Conservation (phyloP, 177 flowering plant species). For the Vitis hybrid region DNA sequence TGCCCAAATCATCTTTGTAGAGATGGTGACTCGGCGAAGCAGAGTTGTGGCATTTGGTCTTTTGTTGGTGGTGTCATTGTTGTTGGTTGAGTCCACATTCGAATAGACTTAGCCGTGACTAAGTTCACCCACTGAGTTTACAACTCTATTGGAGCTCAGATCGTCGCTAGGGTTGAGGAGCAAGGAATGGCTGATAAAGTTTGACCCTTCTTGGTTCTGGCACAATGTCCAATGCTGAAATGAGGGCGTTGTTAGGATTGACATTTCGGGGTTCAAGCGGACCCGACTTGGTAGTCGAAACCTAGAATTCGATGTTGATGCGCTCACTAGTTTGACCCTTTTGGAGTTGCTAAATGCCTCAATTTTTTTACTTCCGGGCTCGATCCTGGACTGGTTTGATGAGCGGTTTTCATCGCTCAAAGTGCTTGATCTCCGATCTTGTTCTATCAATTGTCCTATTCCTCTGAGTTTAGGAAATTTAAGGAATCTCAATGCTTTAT, state of each 20-base stretch:
- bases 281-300: conserved; percentile 44
- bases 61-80: no score
- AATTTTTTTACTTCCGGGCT: conserved; percentile 53
- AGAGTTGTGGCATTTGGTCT: no score
- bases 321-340: conserved; percentile 47
- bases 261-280: conserved; percentile 59
- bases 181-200: conserved; percentile 79
- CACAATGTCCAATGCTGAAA: conserved; percentile 39
- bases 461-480: conserved; percentile 51
- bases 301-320: conserved; percentile 54
- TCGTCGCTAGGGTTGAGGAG: conserved; percentile 74
- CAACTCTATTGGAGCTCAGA: conserved; percentile 57
- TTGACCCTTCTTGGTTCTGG: conserved; percentile 53
- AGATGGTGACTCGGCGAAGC: no score
- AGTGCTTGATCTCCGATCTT: conserved; percentile 63
- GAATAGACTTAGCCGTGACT: conserved; percentile 21
- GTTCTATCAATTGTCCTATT: conserved; percentile 43
- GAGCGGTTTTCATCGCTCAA: conserved; percentile 33
- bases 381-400: conserved; percentile 42
- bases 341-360: conserved; percentile 58
- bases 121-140: conserved; percentile 36
- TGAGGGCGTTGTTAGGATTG: conserved; percentile 49
- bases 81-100: conserved; percentile 27
- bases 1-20: no score
- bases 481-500: conserved; percentile 30